These are phyloP conservation scores for Ogataea pini DNA, from an alignment of 805 yeast species.

Conservation along the genomic window DNA sequence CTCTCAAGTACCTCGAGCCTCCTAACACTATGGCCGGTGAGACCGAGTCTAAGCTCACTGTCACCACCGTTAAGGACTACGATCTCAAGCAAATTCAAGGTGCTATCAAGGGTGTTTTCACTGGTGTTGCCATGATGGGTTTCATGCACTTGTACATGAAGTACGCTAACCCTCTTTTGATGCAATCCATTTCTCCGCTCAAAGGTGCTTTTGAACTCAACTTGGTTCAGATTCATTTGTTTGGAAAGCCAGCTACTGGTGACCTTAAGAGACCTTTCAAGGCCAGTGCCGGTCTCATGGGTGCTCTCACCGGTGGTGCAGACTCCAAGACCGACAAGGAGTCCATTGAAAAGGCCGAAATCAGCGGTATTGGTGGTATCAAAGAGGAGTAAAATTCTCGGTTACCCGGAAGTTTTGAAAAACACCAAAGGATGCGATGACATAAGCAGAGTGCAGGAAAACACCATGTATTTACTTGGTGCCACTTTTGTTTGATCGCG, in stretches of 20 bases:
- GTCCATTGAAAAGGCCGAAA: constrained; percentile 80
- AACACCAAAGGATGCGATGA: background rate
- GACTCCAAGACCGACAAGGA: constrained; percentile 83
- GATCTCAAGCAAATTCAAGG: constrained; percentile 83
- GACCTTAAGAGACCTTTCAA: constrained; percentile 97
- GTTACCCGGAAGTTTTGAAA: background rate
- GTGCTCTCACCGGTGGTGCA: constrained; percentile 41
- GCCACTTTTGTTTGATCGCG: background rate
- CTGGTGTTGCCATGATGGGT: constrained; percentile 94
- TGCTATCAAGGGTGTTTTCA: constrained; percentile 79
- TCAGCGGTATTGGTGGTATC: constrained; percentile 82
- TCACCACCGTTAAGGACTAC: constrained; percentile 93
- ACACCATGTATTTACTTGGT: background rate
- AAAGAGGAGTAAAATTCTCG: constrained; percentile 67
- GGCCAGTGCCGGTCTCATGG: constrained; percentile 72
- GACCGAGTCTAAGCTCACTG: constrained; percentile 69
- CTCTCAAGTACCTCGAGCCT: constrained; percentile 87
- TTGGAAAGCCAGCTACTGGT: constrained; percentile 79
- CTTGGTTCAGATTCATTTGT: constrained; percentile 87
- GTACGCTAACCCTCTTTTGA: constrained; percentile 93
- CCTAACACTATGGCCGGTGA: constrained; percentile 78
- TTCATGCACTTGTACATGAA: constrained; percentile 98
- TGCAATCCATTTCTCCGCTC: constrained; percentile 90
- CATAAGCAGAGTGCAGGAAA: constrained; percentile 4
- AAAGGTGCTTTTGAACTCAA: constrained; percentile 89